These are phyloP conservation scores for Gigaspora rosea DNA, from an alignment of 192 early-diverging fungal species.

Conservation along the genomic window DNA sequence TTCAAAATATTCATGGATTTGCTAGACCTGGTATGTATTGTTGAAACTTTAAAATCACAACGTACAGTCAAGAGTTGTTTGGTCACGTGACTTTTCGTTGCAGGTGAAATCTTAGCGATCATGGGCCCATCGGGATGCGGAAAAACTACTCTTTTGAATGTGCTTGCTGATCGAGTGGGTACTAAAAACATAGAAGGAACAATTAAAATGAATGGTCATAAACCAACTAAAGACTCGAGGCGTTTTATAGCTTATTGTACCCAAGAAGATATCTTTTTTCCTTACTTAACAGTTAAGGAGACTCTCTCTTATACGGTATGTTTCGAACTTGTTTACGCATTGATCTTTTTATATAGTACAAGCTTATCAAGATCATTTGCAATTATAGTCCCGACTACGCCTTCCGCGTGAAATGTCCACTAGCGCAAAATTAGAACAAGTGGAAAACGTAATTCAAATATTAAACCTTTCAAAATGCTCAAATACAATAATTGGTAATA, in stretches of 20 bases:
- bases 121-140: constrained; percentile 61
- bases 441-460: constrained; percentile 58
- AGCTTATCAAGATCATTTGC: background rate
- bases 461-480: constrained; percentile 66
- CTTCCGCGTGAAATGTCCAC: constrained; percentile 48
- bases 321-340: constrained; percentile 16
- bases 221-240: constrained; percentile 38
- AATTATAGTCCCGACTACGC: constrained; percentile 34
- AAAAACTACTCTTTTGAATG: constrained; percentile 66
- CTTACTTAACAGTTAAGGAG: constrained; percentile 71
- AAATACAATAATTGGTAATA: constrained; percentile 67
- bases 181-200: constrained; percentile 40
- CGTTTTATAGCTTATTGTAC: constrained; percentile 60
- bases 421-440: constrained; percentile 46
- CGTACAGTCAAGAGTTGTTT: background rate
- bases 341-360: constrained; percentile 40
- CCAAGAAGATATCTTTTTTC: constrained; percentile 58
- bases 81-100: background rate
- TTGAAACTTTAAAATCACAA: too few species aligned
- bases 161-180: constrained; percentile 58
- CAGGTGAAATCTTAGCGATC: constrained; percentile 53
- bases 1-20: constrained; percentile 29
- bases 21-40: constrained; percentile 20
- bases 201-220: constrained; percentile 9
- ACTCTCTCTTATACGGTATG: constrained; percentile 67